Evolutionary conservation across 805 yeast species (phyloP).

Genomic region (Saturnispora ahearnii): DNA sequence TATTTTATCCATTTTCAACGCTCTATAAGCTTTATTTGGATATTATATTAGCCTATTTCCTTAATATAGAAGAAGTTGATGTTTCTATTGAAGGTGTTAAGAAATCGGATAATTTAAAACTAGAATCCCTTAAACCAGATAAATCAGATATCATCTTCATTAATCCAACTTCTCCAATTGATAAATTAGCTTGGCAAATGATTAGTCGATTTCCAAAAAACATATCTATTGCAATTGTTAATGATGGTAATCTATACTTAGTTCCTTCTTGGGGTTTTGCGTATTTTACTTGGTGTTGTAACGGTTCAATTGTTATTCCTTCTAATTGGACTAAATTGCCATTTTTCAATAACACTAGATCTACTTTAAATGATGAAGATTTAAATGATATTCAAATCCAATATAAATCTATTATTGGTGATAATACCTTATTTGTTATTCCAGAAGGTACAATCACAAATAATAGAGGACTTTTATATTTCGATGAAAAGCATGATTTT

Average conservation of each 20-base stretch:
- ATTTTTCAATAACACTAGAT: neutral
- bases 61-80: conserved; percentile 24
- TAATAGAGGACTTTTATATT: conserved; percentile 64
- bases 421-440: conserved; percentile 42
- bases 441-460: conserved; percentile 84
- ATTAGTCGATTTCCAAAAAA: conserved; percentile 8
- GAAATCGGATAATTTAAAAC: conserved; percentile 30
- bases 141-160: conserved; percentile 43
- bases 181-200: conserved; percentile 32
- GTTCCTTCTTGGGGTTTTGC: neutral
- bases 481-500: conserved; percentile 27
- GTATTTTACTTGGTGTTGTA: conserved; percentile 12
- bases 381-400: neutral
- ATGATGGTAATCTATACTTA: conserved; percentile 10
- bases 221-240: conserved; percentile 17
- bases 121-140: conserved; percentile 28
- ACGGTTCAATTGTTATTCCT: conserved; percentile 7
- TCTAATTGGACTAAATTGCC: neutral
- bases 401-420: neutral
- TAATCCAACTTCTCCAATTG: conserved; percentile 54
- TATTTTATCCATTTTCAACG: conserved; percentile 12
- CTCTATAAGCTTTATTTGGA: conserved; percentile 12
- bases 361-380: conserved; percentile 8
- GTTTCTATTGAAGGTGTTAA: conserved; percentile 42
- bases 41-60: conserved; percentile 27